Evolutionary conservation across 306 rosid genomes (phyloP).

Genomic region (Ormosia semicastrata): DNA sequence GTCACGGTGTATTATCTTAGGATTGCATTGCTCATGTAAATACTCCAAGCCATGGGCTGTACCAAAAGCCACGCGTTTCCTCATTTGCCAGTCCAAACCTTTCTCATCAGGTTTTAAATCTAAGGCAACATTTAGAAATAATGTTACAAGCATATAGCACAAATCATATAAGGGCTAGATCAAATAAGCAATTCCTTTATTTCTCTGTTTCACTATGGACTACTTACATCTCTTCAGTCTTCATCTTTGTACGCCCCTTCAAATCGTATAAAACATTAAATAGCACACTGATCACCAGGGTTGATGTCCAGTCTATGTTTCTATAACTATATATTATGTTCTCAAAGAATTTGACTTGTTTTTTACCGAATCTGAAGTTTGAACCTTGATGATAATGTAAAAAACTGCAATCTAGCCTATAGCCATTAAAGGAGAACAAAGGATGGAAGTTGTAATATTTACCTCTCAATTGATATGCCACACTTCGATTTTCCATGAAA

Average conservation of each 20-base stretch:
- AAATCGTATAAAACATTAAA: neutral
- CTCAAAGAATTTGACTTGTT: too few species aligned
- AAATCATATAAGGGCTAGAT: neutral
- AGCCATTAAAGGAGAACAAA: neutral
- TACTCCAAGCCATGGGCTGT: constrained; percentile 53
- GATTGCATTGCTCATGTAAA: constrained; percentile 79
- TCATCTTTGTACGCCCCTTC: neutral
- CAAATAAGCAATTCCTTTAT: neutral
- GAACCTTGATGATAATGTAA: neutral
- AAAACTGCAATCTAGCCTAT: neutral
- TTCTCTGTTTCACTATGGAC: neutral
- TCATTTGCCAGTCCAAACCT: constrained; percentile 22
- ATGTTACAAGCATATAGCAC: neutral
- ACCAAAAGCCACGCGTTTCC: constrained; percentile 26
- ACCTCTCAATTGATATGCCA: constrained; percentile 88
- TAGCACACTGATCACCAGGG: neutral
- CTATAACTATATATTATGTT: neutral
- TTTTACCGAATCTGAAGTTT: neutral
- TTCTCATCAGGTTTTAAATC: constrained; percentile 21
- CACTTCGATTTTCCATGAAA: constrained; percentile 92
- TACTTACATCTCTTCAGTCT: neutral
- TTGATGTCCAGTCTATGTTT: neutral
- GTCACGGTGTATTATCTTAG: constrained; percentile 93
- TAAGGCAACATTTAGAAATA: neutral
- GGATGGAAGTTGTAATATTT: neutral